phyloP scores from a whole-genome alignment of 106 monocot species.

The Dioscorea zingiberensis region DNA sequence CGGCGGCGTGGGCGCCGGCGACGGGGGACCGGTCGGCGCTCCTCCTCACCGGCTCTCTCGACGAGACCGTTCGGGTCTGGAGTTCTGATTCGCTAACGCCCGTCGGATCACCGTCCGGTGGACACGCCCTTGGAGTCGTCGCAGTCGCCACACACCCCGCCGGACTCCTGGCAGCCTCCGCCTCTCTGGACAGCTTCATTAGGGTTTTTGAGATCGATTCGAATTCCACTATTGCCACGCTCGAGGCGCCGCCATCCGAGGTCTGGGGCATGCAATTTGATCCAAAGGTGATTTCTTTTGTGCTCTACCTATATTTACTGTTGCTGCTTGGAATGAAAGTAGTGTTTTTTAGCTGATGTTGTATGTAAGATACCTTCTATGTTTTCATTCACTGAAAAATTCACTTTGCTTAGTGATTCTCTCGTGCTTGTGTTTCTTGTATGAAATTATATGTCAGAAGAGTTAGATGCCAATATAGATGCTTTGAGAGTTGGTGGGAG shows the following conservation, averaged over 20 bases:
- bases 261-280: slow-evolving; percentile 91
- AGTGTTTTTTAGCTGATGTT: too few relatives aligned
- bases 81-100: slow-evolving; percentile 67
- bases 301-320: not conserved
- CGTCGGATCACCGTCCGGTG: slow-evolving; percentile 36
- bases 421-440: too few relatives aligned
- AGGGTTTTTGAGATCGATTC: slow-evolving; percentile 83
- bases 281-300: slow-evolving; percentile 62
- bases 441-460: too few relatives aligned
- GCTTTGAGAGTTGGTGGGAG: too few relatives aligned
- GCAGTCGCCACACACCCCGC: slow-evolving; percentile 85
- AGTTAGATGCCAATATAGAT: too few relatives aligned
- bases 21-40: slow-evolving; percentile 54
- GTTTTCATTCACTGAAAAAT: too few relatives aligned
- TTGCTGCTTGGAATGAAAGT: too few relatives aligned
- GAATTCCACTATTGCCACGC: slow-evolving; percentile 57
- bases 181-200: slow-evolving; percentile 88
- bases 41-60: slow-evolving; percentile 91
- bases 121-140: slow-evolving; percentile 88
- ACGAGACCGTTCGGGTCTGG: slow-evolving; percentile 93
- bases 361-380: too few relatives aligned
- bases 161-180: slow-evolving; percentile 72
- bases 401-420: too few relatives aligned
- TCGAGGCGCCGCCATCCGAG: slow-evolving; percentile 87
- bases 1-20: slow-evolving; percentile 81